These are phyloP conservation scores for Podosphaera fusca DNA, from an alignment of 2,329 filamentous ascomycete genomes.

Conservation along the genomic window DNA sequence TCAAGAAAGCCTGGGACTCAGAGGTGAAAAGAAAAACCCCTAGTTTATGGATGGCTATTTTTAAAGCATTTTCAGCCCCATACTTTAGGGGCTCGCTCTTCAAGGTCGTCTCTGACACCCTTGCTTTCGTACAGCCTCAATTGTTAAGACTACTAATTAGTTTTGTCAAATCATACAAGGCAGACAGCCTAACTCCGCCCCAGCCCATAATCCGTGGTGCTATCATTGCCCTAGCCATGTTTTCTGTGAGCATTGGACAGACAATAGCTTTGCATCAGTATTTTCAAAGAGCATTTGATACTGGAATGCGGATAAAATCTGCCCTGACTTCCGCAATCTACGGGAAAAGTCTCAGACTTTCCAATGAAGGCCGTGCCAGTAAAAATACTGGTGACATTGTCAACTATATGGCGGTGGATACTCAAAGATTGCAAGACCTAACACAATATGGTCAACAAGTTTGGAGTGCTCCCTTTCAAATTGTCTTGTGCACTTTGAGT, in stretches of 20 bases:
- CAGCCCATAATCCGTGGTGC: slow-evolving; percentile 67
- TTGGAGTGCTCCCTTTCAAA: slow-evolving; percentile 95
- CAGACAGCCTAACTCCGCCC: slow-evolving; percentile 25
- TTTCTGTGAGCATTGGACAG: slow-evolving; percentile 62
- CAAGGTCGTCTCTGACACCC: slow-evolving; percentile 68
- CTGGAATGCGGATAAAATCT: slow-evolving; percentile 90
- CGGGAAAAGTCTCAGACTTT: slow-evolving; percentile 68
- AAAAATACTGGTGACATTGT: slow-evolving; percentile 96
- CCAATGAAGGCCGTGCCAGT: slow-evolving; percentile 69
- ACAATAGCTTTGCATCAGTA: slow-evolving; percentile 90
- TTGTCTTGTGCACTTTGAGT: slow-evolving; percentile 82
- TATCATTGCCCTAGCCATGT: slow-evolving; percentile 81
- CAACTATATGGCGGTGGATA: slow-evolving; percentile 98
- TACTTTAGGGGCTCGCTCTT: slow-evolving; percentile 65
- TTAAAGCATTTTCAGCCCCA: slow-evolving; percentile 63
- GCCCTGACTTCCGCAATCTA: slow-evolving; percentile 81
- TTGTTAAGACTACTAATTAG: slow-evolving; percentile 61
- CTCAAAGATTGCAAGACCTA: slow-evolving; percentile 80
- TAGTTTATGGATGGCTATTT: slow-evolving; percentile 69
- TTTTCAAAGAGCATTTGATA: slow-evolving; percentile 84
- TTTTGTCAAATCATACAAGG: slow-evolving; percentile 58
- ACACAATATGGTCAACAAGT: slow-evolving; percentile 88
- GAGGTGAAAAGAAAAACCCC: slow-evolving; percentile 48
- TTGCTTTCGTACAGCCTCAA: slow-evolving; percentile 81
- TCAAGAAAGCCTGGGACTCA: slow-evolving; percentile 53